Percentiles rank a stretch among this genome's conserved stretches.
Evolutionary conservation across 1,284 basidiomycete species (phyloP).

Genomic region (Irpex rosettiformis): DNA sequence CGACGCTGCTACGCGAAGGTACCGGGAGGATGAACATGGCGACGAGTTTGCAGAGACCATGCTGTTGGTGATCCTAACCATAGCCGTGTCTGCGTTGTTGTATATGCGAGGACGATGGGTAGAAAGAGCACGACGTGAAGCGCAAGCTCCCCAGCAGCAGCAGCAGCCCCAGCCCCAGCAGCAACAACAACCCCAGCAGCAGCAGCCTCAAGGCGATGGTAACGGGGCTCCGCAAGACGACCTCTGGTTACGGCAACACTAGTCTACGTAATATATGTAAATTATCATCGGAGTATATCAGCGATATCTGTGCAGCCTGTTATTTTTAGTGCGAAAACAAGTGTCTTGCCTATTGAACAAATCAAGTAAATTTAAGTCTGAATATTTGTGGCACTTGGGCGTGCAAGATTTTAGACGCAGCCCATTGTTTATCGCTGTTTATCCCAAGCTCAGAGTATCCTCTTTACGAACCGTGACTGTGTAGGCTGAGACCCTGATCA

Average conservation of each 20-base stretch:
- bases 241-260: no score
- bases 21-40: slow-evolving; percentile 53
- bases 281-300: neutral
- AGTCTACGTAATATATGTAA: neutral
- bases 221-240: no score
- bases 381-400: no score
- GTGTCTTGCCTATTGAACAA: no score
- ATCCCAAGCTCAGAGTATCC: neutral
- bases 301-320: no score
- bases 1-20: slow-evolving; percentile 59
- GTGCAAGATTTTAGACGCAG: no score
- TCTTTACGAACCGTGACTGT: neutral
- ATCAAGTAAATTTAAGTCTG: no score
- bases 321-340: no score
- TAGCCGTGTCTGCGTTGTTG: slow-evolving; percentile 63
- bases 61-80: slow-evolving; percentile 61
- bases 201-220: no score
- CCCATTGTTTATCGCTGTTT: neutral
- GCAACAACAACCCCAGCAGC: no score
- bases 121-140: slow-evolving; percentile 56
- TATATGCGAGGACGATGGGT: slow-evolving; percentile 72
- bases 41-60: slow-evolving; percentile 74
- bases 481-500: neutral
- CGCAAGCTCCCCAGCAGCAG: slow-evolving; percentile 35
- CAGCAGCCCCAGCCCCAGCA: no score